Conservation (phyloP, 331 rosid species). For the Cydonia oblonga region DNA sequence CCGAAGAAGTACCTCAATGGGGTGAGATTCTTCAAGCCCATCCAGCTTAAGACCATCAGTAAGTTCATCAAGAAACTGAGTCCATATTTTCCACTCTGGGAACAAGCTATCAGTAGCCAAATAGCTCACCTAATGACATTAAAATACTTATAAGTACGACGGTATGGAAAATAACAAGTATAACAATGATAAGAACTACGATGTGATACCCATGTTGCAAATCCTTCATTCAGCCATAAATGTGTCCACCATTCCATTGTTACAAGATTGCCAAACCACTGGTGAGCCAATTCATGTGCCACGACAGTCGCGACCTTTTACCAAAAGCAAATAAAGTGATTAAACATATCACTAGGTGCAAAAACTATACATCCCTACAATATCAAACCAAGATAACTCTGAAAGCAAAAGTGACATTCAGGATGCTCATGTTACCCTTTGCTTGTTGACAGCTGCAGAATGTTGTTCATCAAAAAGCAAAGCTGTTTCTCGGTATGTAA, state of each 20-base stretch:
- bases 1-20: conserved; percentile 27
- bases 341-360: not conserved
- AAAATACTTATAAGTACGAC: not conserved
- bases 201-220: conserved; percentile 38
- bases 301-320: conserved; percentile 55
- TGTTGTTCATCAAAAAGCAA: conserved; percentile 43
- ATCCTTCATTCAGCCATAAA: conserved; percentile 52
- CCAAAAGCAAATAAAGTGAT: conserved; percentile 14
- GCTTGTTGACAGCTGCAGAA: conserved; percentile 49
- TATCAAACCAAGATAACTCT: conserved; percentile 3
- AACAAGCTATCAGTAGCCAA: conserved; percentile 36
- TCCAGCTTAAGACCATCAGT: conserved; percentile 37
- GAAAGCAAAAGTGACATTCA: not conserved
- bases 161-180: not conserved
- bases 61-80: conserved; percentile 40
- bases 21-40: conserved; percentile 47
- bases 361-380: conserved; percentile 1
- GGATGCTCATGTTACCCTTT: conserved; percentile 29
- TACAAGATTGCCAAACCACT: conserved; percentile 47
- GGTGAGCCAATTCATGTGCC: conserved; percentile 36
- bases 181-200: not conserved
- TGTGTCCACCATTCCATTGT: conserved; percentile 60
- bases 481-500: conserved; percentile 45
- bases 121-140: conserved; percentile 33
- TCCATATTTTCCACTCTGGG: conserved; percentile 50